Conservation (phyloP, 2,329 filamentous ascomycete genomes). For the Aspergillus sp. region DNA sequence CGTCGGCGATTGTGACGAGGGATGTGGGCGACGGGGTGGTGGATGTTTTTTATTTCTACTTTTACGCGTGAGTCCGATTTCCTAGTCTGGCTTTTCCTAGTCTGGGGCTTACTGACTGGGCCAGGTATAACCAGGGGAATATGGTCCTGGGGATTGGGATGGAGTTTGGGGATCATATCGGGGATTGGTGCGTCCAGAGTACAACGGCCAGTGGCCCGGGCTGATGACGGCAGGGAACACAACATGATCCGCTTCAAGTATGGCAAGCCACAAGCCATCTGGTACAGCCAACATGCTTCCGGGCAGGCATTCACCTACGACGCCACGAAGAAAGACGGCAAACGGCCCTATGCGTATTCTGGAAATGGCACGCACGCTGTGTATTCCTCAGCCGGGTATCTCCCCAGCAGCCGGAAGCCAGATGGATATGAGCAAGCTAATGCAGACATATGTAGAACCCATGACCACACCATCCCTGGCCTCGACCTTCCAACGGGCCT, state of each 20-base stretch:
- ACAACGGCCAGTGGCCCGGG: background rate
- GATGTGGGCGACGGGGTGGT: conserved; percentile 47
- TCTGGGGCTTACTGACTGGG: conserved; percentile 1
- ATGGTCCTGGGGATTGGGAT: conserved; percentile 41
- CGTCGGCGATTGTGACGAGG: conserved; percentile 49
- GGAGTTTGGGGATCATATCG: conserved; percentile 54
- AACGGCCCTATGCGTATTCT: conserved; percentile 50
- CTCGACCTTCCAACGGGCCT: conserved; percentile 48
- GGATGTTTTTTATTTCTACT: conserved; percentile 58
- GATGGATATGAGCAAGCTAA: background rate
- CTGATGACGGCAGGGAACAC: conserved; percentile 45
- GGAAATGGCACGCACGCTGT: conserved; percentile 57
- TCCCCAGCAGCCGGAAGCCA: background rate
- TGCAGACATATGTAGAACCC: conserved; percentile 31
- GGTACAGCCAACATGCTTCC: conserved; percentile 55
- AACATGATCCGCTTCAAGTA: conserved; percentile 58
- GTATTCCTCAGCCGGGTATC: conserved; percentile 49
- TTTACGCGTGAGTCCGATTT: conserved; percentile 42
- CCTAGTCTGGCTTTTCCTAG: background rate
- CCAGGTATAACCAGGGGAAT: conserved; percentile 47
- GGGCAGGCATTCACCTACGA: conserved; percentile 57
- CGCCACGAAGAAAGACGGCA: conserved; percentile 46
- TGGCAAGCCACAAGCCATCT: conserved; percentile 48
- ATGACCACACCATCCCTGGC: conserved; percentile 57
- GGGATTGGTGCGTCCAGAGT: conserved; percentile 45